phyloP scores from a whole-genome alignment of 2,329 filamentous ascomycete species.

The Alternaria postmessia region DNA sequence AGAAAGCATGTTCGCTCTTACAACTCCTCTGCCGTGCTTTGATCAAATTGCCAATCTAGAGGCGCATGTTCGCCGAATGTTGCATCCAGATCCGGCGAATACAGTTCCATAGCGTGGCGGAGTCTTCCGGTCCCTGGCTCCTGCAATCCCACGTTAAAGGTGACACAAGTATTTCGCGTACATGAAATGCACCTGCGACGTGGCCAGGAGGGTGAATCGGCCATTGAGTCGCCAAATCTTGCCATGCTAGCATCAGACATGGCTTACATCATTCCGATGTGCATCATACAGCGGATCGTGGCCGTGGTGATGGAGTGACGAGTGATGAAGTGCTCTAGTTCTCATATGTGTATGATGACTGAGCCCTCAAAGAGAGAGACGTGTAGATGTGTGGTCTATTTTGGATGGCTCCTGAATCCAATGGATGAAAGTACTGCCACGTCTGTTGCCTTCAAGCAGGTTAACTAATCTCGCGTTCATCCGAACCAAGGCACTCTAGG shows the following conservation, averaged over 20 bases:
- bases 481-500: background rate
- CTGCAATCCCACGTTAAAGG: constrained; percentile 2
- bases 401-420: background rate
- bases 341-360: background rate
- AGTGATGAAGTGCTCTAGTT: background rate
- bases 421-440: background rate
- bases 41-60: background rate
- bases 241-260: background rate
- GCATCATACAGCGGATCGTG: background rate
- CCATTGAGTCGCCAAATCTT: background rate
- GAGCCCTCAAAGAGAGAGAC: background rate
- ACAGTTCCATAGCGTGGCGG: background rate
- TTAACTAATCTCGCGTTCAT: background rate
- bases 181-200: constrained; percentile 6
- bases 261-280: background rate
- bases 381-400: background rate
- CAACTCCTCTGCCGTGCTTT: background rate
- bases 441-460: background rate
- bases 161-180: constrained; percentile 2
- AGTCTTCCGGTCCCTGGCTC: constrained; percentile 6
- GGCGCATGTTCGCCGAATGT: background rate
- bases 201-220: background rate
- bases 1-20: background rate
- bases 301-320: background rate
- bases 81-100: background rate